These are phyloP conservation scores for Euphorbia celastroides DNA, from an alignment of 441 rosid genomes.

Conservation along the genomic window DNA sequence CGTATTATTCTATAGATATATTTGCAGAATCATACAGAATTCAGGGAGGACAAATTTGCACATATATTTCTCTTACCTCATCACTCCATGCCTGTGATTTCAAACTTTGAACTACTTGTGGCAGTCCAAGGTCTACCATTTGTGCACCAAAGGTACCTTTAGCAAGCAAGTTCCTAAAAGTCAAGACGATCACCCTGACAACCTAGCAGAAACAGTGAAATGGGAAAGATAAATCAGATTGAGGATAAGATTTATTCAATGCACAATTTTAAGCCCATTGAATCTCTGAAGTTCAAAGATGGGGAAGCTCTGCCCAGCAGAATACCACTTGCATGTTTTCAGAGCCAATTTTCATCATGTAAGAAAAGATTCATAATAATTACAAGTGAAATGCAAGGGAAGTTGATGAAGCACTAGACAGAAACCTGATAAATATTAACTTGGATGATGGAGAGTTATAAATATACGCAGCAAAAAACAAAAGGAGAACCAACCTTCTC, in stretches of 20 bases:
- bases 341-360: conserved; percentile 3
- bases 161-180: conserved; percentile 77
- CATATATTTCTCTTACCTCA: conserved; percentile 51
- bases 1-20: neutral
- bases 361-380: neutral
- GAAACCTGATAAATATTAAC: neutral
- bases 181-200: conserved; percentile 87
- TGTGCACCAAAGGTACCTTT: conserved; percentile 89
- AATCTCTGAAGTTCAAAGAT: neutral
- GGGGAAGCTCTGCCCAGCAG: conserved; percentile 10
- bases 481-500: conserved; percentile 65
- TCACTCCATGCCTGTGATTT: conserved; percentile 99
- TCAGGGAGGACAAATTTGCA: neutral
- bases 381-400: neutral
- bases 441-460: neutral
- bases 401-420: conserved; percentile 1
- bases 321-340: conserved; percentile 8
- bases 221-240: conserved; percentile 18
- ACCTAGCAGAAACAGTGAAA: conserved; percentile 45
- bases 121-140: conserved; percentile 97
- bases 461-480: conserved; percentile 10
- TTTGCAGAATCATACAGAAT: neutral
- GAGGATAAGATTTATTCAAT: neutral
- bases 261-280: neutral
- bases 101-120: conserved; percentile 82